These are phyloP conservation scores for Schrenkiella parvula DNA, from an alignment of 345 rosid genomes.

Conservation along the genomic window DNA sequence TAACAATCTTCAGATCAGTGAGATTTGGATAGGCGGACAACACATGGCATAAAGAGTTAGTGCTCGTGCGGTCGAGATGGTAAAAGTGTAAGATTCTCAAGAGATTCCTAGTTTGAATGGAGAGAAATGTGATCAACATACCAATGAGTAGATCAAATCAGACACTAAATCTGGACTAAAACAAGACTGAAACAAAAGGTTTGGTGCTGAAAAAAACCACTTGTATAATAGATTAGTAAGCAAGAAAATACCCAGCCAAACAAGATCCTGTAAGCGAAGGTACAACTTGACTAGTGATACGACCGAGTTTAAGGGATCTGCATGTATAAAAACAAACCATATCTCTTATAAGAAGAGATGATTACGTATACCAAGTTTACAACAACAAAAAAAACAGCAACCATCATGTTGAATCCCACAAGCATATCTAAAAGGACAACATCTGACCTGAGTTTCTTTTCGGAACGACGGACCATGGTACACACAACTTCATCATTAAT, in stretches of 20 bases:
- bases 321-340: not conserved
- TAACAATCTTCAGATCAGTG: slow-evolving; percentile 66
- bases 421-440: not conserved
- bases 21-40: slow-evolving; percentile 62
- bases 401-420: too few relatives aligned
- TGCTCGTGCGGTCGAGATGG: slow-evolving; percentile 49
- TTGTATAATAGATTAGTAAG: too few relatives aligned
- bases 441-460: slow-evolving; percentile 58
- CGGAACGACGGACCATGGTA: slow-evolving; percentile 61
- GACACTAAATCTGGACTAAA: too few relatives aligned
- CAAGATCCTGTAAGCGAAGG: slow-evolving; percentile 54
- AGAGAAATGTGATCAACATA: not conserved
- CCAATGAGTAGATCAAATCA: not conserved
- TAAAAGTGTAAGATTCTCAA: slow-evolving; percentile 64
- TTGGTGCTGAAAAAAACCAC: not conserved
- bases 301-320: slow-evolving; percentile 67
- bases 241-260: slow-evolving; percentile 34
- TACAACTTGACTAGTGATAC: slow-evolving; percentile 44
- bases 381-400: not conserved
- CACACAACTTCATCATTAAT: slow-evolving; percentile 57
- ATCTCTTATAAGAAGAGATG: too few relatives aligned
- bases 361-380: not conserved
- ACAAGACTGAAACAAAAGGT: too few relatives aligned
- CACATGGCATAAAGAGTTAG: slow-evolving; percentile 39
- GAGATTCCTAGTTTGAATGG: slow-evolving; percentile 36